phyloP scores from a whole-genome alignment of 1,139 yeast species.

The Debaryomyces psychrophilus region DNA sequence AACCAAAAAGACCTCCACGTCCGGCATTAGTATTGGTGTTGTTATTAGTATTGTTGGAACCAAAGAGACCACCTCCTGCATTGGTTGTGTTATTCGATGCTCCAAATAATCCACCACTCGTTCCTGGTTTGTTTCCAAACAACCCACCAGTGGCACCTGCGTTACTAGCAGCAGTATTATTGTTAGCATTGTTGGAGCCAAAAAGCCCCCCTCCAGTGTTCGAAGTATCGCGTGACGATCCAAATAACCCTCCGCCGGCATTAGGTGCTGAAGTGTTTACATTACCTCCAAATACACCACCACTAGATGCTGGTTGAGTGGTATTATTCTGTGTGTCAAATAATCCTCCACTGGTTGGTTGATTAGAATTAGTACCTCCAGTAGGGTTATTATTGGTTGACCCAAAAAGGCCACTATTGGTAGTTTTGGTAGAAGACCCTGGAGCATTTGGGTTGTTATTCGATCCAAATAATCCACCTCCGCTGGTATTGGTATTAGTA shows the following conservation, averaged over 20 bases:
- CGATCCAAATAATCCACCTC: conserved; percentile 6
- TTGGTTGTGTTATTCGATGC: conserved; percentile 3
- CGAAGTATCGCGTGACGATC: conserved; percentile 7
- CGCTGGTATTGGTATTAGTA: conserved; percentile 1
- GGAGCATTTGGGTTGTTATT: neutral
- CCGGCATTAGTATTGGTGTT: conserved; percentile 13
- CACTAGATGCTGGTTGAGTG: conserved; percentile 15
- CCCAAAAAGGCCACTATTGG: conserved; percentile 9
- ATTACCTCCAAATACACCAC: conserved; percentile 28
- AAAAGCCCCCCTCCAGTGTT: conserved; percentile 7
- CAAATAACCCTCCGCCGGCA: conserved; percentile 13
- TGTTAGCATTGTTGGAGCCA: conserved; percentile 6
- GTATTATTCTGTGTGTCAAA: conserved; percentile 26
- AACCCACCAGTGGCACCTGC: conserved; percentile 11
- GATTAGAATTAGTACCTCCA: conserved; percentile 1
- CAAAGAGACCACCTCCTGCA: conserved; percentile 31
- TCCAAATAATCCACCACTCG: conserved; percentile 21
- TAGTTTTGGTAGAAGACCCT: neutral
- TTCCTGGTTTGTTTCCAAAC: conserved; percentile 10
- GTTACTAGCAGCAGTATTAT: conserved; percentile 4
- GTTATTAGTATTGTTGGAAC: conserved; percentile 18
- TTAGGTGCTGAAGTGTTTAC: neutral
- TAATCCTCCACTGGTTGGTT: conserved; percentile 24
- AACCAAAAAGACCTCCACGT: conserved; percentile 18
- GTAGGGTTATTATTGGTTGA: conserved; percentile 1